Conservation (phyloP, 208 protist species). For the Leishmania gerbilli region DNA sequence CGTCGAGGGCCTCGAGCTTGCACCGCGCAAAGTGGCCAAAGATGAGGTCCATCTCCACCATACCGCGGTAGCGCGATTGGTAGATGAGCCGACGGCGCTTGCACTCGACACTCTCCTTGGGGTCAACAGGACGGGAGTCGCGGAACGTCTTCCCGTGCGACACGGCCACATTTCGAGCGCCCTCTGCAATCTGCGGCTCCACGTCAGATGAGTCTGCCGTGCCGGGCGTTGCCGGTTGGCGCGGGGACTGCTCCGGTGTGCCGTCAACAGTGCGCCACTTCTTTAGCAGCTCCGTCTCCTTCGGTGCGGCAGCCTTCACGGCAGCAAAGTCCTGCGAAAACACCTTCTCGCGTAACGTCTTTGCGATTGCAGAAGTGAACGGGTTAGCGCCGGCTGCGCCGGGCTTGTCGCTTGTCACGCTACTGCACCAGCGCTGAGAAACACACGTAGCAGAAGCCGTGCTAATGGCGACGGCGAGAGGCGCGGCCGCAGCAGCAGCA, state of each 20-base stretch:
- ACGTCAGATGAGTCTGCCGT: slow-evolving; percentile 28
- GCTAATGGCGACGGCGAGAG: neutral
- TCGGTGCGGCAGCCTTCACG: slow-evolving; percentile 27
- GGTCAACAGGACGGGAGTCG: slow-evolving; percentile 58
- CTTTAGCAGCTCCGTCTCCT: slow-evolving; percentile 42
- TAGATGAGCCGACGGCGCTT: slow-evolving; percentile 81
- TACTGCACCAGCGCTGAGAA: slow-evolving; percentile 18
- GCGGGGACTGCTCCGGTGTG: slow-evolving; percentile 18
- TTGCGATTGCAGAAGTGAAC: slow-evolving; percentile 28
- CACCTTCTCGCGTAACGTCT: slow-evolving; percentile 32
- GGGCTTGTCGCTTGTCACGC: neutral
- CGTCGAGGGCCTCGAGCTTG: slow-evolving; percentile 47
- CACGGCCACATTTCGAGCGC: slow-evolving; percentile 34
- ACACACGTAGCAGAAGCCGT: neutral
- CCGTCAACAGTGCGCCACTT: slow-evolving; percentile 36
- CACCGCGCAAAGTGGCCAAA: slow-evolving; percentile 78
- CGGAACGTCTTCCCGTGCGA: slow-evolving; percentile 56
- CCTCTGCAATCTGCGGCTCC: slow-evolving; percentile 23
- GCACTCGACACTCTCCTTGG: slow-evolving; percentile 55
- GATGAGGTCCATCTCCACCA: slow-evolving; percentile 92
- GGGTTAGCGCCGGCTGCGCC: slow-evolving; percentile 1
- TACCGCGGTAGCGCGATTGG: slow-evolving; percentile 85
- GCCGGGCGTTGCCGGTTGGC: slow-evolving; percentile 21
- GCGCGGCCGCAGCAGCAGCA: neutral
- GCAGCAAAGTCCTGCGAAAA: slow-evolving; percentile 25